These are phyloP conservation scores for Serendipita vermifera DNA, from an alignment of 768 basidiomycete genomes.

Conservation along the genomic window DNA sequence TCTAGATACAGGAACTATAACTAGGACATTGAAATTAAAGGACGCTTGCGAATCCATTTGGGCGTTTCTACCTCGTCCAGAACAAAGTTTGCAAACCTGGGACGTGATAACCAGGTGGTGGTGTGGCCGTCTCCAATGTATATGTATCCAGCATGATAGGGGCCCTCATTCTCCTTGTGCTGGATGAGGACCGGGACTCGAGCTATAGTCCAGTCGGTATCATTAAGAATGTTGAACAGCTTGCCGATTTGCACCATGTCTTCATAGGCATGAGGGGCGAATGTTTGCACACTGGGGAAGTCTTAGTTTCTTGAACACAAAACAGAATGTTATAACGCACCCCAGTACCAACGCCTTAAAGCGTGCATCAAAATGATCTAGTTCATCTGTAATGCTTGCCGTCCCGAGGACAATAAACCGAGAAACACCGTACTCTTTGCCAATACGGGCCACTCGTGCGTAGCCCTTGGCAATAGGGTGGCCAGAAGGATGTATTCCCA, in stretches of 20 bases:
- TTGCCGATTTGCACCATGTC: constrained; percentile 4
- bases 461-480: constrained; percentile 56
- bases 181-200: constrained; percentile 53
- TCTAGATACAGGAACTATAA: background rate
- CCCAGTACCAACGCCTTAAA: constrained; percentile 31
- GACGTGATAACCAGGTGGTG: constrained; percentile 37
- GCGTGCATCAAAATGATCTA: constrained; percentile 41
- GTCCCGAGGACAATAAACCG: constrained; percentile 59
- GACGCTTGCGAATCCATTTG: constrained; percentile 43
- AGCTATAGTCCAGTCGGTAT: constrained; percentile 56
- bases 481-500: constrained; percentile 27
- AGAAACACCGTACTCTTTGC: constrained; percentile 39
- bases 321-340: background rate
- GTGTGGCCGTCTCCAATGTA: constrained; percentile 54
- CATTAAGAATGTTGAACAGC: constrained; percentile 16
- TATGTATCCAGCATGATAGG: constrained; percentile 50
- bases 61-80: constrained; percentile 42
- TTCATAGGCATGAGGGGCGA: constrained; percentile 45
- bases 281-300: constrained; percentile 21
- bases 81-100: constrained; percentile 48
- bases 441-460: constrained; percentile 38
- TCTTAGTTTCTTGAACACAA: background rate
- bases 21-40: constrained; percentile 24
- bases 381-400: constrained; percentile 45
- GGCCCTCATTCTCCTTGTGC: constrained; percentile 29